Conservation (phyloP, 306 rosid species). For the Neltuma alba region DNA sequence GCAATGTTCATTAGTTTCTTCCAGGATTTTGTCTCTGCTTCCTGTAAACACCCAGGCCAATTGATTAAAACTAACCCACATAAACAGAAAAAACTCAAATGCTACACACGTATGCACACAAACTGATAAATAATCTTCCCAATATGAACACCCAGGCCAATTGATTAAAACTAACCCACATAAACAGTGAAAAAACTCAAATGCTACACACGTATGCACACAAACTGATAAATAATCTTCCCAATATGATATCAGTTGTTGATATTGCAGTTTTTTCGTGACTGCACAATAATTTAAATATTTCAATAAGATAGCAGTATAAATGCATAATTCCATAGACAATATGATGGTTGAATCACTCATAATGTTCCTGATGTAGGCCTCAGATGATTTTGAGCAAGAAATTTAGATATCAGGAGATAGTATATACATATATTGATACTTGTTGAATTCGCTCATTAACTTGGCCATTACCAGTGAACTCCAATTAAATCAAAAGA, state of each 20-base stretch:
- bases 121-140: constrained; percentile 7
- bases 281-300: background rate
- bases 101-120: background rate
- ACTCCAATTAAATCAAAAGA: background rate
- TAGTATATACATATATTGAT: background rate
- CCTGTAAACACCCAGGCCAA: constrained; percentile 56
- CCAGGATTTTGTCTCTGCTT: constrained; percentile 92
- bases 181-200: background rate
- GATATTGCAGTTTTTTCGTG: background rate
- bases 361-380: background rate
- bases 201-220: background rate
- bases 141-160: constrained; percentile 36
- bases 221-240: constrained; percentile 5
- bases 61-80: background rate
- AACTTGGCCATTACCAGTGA: background rate
- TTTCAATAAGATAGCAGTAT: background rate
- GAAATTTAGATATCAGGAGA: background rate
- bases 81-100: background rate
- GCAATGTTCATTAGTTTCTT: constrained; percentile 84
- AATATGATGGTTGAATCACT: background rate
- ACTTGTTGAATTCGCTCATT: background rate
- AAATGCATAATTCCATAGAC: background rate
- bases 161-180: background rate
- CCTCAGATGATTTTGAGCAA: background rate
- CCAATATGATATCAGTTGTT: constrained; percentile 19